Evolutionary conservation across 148 eudicot genomes (phyloP), one percentile per base, ranked within the genome.

Genomic region (Dysphania ambrosioides): DNA sequence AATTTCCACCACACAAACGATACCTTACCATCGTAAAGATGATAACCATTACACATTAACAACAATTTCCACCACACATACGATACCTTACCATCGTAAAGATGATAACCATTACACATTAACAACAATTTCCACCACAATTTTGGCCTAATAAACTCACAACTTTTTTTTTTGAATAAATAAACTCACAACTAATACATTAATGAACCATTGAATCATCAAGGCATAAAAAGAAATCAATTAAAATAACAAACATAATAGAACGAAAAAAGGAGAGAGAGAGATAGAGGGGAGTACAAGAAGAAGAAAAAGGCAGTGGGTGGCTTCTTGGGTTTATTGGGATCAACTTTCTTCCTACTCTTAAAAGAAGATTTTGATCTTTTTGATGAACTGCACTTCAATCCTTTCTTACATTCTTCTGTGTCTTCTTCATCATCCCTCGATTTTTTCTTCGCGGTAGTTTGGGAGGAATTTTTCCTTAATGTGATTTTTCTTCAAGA

Each of bases 271-370:
- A 4, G 16, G 42, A 56, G 2, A n/a, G 21, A 13, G 1, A 56
- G 30, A 59, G 29, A 68, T 9, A 56, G 19, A 53, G 1, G 40
- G 47, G 29, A 58, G 74, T 87, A 94, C 98, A 94, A 58, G 85
- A 85, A 94, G 85, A 85, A 94, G 92, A 94, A 94, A 83, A 94
- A 94, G 38, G 97, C 97, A 77, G 98, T 91, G 55, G 97, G 96
- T 41, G 98, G 97, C 65, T 91, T 91, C 88, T 94, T 94, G 68
- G 98, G 98, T 79, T 90, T 91, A 73, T 80, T 77, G 74, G 81
- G 79, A 47, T 90, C 97, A 38, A 91, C 75, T 55, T 85, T 65
- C 78, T 77, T 79, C 70, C 16, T n/a, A n/a, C n/a, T 47, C 53
- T 63, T 79, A 41, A 32, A 64, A 23, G 66, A 70, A 18, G 75